Base-by-base conservation (phyloP, 2,329 filamentous ascomycete species). In the Proliferodiscus dingleyae region DNA sequence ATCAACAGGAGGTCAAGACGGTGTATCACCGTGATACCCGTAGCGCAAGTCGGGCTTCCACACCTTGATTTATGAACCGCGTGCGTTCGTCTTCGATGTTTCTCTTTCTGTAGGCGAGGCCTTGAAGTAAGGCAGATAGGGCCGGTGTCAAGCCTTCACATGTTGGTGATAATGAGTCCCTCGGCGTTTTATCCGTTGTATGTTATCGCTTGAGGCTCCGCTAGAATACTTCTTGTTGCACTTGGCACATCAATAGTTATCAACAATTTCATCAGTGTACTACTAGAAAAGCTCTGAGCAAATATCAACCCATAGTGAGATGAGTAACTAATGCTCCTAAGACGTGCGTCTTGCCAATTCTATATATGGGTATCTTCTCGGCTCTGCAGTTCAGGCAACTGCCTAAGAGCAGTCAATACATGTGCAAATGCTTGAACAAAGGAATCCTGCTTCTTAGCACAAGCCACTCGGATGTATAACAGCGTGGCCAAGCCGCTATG, bases 1-100 rank as follows among this genome's bases (percentile, higher is more conserved):
- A 66, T 44, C 8, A 28, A 5, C 46, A 56, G 42, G 62, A 69
- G 49, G 54, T 48, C 41, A 56, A 61, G 50, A 58, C 57, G 2
- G 56, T 61, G n/a, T 66, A 61, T 45, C 45, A 55, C 15, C 43
- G 33, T 10, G 46, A 53, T 26, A 36, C 43, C 7, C n/a, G n/a
- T n/a, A n/a, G n/a, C n/a, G n/a, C n/a, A n/a, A n/a, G n/a, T n/a
- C n/a, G n/a, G n/a, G n/a, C n/a, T n/a, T n/a, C n/a, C n/a, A n/a
- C n/a, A n/a, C n/a, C n/a, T n/a, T n/a, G n/a, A n/a, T n/a, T n/a
- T n/a, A n/a, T n/a, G n/a, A n/a, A n/a, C n/a, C n/a, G n/a, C n/a
- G n/a, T n/a, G n/a, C n/a, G n/a, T n/a, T n/a, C 30, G 15, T 32
- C 21, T 18, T 28, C 30, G 32, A 37, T 18, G 11, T 37, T 37